Conservation (phyloP, 2,329 filamentous ascomycete species). For the Canariomyces notabilis region DNA sequence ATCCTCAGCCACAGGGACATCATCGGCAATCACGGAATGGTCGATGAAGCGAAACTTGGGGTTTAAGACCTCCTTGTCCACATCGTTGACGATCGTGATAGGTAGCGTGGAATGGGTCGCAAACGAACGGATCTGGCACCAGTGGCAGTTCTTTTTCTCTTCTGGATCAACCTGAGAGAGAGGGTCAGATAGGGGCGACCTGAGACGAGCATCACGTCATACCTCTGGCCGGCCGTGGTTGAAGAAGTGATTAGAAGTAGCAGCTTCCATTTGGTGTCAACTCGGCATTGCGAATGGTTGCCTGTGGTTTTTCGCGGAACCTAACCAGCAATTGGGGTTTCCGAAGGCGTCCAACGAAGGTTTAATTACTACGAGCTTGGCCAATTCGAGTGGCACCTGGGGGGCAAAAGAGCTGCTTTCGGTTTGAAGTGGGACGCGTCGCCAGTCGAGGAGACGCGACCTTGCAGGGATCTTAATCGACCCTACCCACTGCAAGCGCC, state of each 20-base stretch:
- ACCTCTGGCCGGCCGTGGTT: slow-evolving; percentile 36
- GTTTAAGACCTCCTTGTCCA: slow-evolving; percentile 49
- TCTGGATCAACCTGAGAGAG: slow-evolving; percentile 29
- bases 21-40: slow-evolving; percentile 52
- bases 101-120: slow-evolving; percentile 44
- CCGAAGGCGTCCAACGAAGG: too few relatives aligned
- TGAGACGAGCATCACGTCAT: slow-evolving; percentile 1
- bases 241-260: slow-evolving; percentile 41
- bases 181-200: slow-evolving; percentile 4
- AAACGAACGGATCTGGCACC: slow-evolving; percentile 56
- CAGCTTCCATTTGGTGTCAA: slow-evolving; percentile 15
- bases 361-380: too few relatives aligned
- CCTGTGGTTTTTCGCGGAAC: too few relatives aligned
- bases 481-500: too few relatives aligned
- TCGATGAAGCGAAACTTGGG: slow-evolving; percentile 65
- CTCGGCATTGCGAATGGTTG: too few relatives aligned
- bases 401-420: too few relatives aligned
- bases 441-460: too few relatives aligned
- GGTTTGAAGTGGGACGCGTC: too few relatives aligned
- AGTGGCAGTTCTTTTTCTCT: slow-evolving; percentile 47
- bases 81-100: slow-evolving; percentile 61
- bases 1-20: slow-evolving; percentile 54
- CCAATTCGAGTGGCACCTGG: too few relatives aligned
- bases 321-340: too few relatives aligned
- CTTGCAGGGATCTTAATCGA: too few relatives aligned